Conservation (phyloP, 345 rosid genomes). For the Euphorbia tirucalli region DNA sequence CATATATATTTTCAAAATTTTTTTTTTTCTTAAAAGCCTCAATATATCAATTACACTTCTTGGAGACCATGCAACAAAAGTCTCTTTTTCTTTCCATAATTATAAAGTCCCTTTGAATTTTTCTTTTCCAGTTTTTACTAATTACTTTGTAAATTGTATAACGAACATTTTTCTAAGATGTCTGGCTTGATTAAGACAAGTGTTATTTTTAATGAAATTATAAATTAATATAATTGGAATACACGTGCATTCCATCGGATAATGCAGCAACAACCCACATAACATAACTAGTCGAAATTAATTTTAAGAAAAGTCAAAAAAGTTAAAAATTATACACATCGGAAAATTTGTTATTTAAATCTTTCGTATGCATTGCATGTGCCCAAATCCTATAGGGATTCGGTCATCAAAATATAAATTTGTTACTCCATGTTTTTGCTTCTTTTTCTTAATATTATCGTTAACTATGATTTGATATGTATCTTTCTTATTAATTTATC, state of each 20-base stretch:
- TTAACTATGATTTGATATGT: too few species aligned
- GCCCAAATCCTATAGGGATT: too few species aligned
- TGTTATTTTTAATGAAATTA: constrained; percentile 12
- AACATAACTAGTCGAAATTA: constrained; percentile 16
- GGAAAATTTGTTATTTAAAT: not conserved
- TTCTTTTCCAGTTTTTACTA: constrained; percentile 12
- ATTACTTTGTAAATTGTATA: constrained; percentile 8
- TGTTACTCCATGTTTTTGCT: too few species aligned
- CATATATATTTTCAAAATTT: constrained; percentile 9
- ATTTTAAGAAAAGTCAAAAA: not conserved
- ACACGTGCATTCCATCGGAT: constrained; percentile 36
- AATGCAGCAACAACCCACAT: constrained; percentile 24
- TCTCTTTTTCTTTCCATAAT: constrained; percentile 32
- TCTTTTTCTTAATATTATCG: too few species aligned
- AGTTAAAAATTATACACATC: not conserved
- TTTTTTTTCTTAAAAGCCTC: constrained; percentile 60
- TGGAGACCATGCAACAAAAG: constrained; percentile 81
- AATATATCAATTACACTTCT: constrained; percentile 48
- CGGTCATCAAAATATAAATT: too few species aligned
- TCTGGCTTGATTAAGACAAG: too few species aligned
- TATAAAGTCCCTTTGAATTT: constrained; percentile 29
- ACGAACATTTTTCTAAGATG: constrained; percentile 22
- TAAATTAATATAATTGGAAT: constrained; percentile 26
- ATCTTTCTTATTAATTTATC: too few species aligned
- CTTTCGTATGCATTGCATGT: too few species aligned